Conservation (phyloP, 2,329 filamentous ascomycete species). For the Triangularia setosa region DNA sequence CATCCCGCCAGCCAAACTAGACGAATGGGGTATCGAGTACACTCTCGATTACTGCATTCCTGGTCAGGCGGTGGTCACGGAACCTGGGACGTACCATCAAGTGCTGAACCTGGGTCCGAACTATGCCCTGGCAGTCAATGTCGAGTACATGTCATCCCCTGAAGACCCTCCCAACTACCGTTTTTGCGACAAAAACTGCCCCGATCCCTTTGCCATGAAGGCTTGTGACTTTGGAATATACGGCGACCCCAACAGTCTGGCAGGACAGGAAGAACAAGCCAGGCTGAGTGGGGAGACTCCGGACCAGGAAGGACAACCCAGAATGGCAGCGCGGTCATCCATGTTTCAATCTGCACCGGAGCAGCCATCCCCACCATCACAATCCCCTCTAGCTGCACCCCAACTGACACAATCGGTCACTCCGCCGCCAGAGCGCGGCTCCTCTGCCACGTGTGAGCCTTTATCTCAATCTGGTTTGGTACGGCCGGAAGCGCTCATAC, state of each 20-base stretch:
- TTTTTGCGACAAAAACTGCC: constrained; percentile 25
- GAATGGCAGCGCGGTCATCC: background rate
- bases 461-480: background rate
- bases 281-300: background rate
- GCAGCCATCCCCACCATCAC: background rate
- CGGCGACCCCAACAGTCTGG: constrained; percentile 1
- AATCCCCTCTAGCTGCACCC: background rate
- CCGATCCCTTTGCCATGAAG: constrained; percentile 25
- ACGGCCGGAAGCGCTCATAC: background rate
- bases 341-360: background rate
- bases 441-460: background rate
- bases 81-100: constrained; percentile 28
- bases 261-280: background rate
- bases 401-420: background rate
- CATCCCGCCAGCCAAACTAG: constrained; percentile 24
- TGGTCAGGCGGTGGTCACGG: constrained; percentile 27
- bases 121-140: constrained; percentile 27
- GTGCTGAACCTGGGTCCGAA: constrained; percentile 27
- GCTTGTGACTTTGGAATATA: constrained; percentile 25
- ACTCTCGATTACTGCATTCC: constrained; percentile 27
- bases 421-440: background rate
- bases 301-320: background rate
- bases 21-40: constrained; percentile 28
- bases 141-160: constrained; percentile 26
- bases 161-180: constrained; percentile 23